Conservation (phyloP, 345 rosid species). For the Sisymbrium altissimum region DNA sequence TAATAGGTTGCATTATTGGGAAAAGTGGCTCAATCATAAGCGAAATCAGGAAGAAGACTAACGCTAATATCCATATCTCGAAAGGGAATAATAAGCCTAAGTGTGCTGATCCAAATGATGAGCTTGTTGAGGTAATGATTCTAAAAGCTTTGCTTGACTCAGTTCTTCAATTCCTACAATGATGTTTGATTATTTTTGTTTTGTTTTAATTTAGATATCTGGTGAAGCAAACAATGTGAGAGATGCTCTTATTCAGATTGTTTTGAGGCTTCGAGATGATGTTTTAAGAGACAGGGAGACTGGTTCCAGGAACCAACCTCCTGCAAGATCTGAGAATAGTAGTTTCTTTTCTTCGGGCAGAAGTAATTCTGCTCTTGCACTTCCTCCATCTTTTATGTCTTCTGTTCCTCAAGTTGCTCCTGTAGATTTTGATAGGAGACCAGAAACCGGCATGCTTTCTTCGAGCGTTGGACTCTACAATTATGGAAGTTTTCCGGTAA, state of each 20-base stretch:
- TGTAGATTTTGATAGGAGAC: slow-evolving; percentile 71
- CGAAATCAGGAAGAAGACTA: slow-evolving; percentile 86
- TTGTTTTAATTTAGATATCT: slow-evolving; percentile 41
- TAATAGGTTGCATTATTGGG: slow-evolving; percentile 93
- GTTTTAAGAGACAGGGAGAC: slow-evolving; percentile 63
- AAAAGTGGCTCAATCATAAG: slow-evolving; percentile 86
- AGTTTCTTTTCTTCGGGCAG: slow-evolving; percentile 50
- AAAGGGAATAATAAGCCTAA: slow-evolving; percentile 57
- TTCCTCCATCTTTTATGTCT: slow-evolving; percentile 56
- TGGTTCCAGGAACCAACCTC: slow-evolving; percentile 43
- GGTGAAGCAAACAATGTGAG: slow-evolving; percentile 75
- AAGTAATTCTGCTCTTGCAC: slow-evolving; percentile 41
- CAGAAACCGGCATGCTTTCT: slow-evolving; percentile 65
- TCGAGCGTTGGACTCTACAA: slow-evolving; percentile 65
- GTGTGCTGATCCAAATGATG: slow-evolving; percentile 69
- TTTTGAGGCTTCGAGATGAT: slow-evolving; percentile 91
- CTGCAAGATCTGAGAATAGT: slow-evolving; percentile 47
- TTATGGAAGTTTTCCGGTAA: slow-evolving; percentile 75
- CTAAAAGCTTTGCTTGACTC: background rate
- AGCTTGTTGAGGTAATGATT: slow-evolving; percentile 76
- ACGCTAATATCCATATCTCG: slow-evolving; percentile 74
- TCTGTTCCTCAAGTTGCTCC: slow-evolving; percentile 63
- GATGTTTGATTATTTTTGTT: slow-evolving; percentile 3
- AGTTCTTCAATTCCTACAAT: background rate
- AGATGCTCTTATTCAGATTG: slow-evolving; percentile 89